phyloP scores from a whole-genome alignment of 2,329 filamentous ascomycete species.

The Penicillium sp. region DNA sequence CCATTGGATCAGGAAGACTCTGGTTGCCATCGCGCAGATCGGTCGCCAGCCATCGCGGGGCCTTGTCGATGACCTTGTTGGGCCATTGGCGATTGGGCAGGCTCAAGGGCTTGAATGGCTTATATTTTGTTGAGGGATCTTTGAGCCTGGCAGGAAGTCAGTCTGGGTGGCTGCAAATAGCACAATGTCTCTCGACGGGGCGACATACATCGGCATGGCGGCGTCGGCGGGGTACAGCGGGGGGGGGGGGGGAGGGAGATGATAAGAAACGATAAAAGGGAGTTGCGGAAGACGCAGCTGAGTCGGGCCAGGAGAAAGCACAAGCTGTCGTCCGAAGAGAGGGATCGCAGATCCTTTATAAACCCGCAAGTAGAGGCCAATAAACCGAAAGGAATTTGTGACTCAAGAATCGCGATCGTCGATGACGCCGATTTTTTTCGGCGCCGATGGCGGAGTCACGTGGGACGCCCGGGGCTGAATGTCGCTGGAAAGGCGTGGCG shows the following conservation, averaged over 20 bases:
- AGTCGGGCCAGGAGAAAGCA: conserved; percentile 6
- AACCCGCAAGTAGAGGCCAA: conserved; percentile 13
- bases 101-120: conserved; percentile 46
- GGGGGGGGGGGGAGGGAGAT: conserved; percentile 11
- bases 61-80: conserved; percentile 73
- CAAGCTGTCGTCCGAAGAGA: conserved; percentile 2
- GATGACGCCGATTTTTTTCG: conserved; percentile 27
- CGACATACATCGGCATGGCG: conserved; percentile 40
- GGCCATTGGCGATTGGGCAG: conserved; percentile 69
- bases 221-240: conserved; percentile 27
- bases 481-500: neutral
- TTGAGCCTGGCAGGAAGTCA: conserved; percentile 44
- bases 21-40: conserved; percentile 92
- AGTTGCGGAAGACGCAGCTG: conserved; percentile 5
- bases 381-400: conserved; percentile 23
- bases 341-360: conserved; percentile 3
- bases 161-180: conserved; percentile 14
- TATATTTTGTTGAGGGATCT: conserved; percentile 51
- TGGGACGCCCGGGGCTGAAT: conserved; percentile 4
- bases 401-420: conserved; percentile 21
- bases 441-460: conserved; percentile 29
- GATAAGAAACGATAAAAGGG: conserved; percentile 22
- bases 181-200: neutral
- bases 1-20: conserved; percentile 89
- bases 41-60: conserved; percentile 86